Evolutionary conservation across 1,284 basidiomycete species (phyloP).

Genomic region (Austroboletus niveus): DNA sequence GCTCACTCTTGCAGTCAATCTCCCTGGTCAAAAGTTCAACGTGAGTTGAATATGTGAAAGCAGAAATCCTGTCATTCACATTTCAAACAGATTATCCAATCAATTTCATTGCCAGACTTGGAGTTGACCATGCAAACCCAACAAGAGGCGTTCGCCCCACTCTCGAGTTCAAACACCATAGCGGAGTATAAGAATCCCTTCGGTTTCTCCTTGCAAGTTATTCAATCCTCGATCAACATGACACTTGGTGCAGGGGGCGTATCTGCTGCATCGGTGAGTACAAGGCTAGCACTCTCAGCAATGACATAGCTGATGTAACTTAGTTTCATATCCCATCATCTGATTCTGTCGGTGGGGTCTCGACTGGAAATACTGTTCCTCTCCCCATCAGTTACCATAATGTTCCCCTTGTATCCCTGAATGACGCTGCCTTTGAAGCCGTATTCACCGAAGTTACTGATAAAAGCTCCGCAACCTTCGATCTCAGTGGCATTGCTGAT

Average conservation of each 20-base stretch:
- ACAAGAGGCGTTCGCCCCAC: constrained; percentile 56
- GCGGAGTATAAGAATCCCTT: constrained; percentile 78
- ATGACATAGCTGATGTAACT: constrained; percentile 6
- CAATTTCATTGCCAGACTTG: constrained; percentile 64
- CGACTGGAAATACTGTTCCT: constrained; percentile 63
- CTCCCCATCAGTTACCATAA: constrained; percentile 58
- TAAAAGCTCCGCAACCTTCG: constrained; percentile 44
- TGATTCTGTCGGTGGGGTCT: constrained; percentile 59
- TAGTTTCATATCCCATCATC: constrained; percentile 56
- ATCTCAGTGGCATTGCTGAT: constrained; percentile 56
- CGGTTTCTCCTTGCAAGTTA: constrained; percentile 69
- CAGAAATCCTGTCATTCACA: background rate
- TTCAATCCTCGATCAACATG: constrained; percentile 56
- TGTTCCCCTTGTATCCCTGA: constrained; percentile 53
- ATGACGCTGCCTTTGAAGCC: constrained; percentile 53
- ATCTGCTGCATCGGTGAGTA: constrained; percentile 54
- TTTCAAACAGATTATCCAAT: constrained; percentile 57
- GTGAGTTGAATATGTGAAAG: constrained; percentile 29
- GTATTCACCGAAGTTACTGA: constrained; percentile 64
- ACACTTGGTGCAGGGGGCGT: constrained; percentile 47
- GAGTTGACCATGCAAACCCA: constrained; percentile 51
- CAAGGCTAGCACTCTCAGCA: background rate
- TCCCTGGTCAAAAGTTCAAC: constrained; percentile 63
- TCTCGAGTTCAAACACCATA: constrained; percentile 59
- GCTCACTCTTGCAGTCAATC: constrained; percentile 57